Evolutionary conservation across 768 basidiomycete genomes (phyloP), one percentile per base, ranked within the genome.

Genomic region (Crucibulum laeve): DNA sequence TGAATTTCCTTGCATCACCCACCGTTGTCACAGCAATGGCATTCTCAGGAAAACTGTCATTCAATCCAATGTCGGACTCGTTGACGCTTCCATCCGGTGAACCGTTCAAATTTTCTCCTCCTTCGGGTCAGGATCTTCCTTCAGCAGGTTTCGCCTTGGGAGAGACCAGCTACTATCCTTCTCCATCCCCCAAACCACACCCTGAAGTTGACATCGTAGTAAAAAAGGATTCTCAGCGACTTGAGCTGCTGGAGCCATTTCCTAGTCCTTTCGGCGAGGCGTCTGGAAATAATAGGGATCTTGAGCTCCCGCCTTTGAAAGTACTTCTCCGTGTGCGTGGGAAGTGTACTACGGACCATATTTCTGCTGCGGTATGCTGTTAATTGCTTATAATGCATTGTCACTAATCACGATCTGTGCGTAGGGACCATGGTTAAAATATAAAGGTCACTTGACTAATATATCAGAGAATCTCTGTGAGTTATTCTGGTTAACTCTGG

Each of bases 311-410:
- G 6, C 53, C 77, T 18, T 67, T 97, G 61, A 89, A 81, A 54
- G 89, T 95, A 40, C 63, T 99, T 39, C 80, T 98, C 77, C 71
- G 92, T 23, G 91, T 98, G 5, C 73, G 89, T 51, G 96, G 96
- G n/a, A 98, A 99, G 67, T 99, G 96, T 63, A 99, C 96, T 10
- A 99, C 96, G 14, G 96, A 99, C 57, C 96, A 98, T 59, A 99
- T 98, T 45, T 93, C 90, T 25, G 96, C 96, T 28, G 96, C 96
- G 24, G 88, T 89, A 53, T 40, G 82, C 67, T 14, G 4, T 30
- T n/a, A 8, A 24, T 21, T 13, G 17, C 38, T 37, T 33, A 24
- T 25, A 4, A n/a, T 25, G 5, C 24, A 23, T 17, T 25, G 13
- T 42, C n/a, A 36, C 18, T 44, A 25, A 43, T 39, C 22, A 50